Base-by-base conservation (phyloP, 768 basidiomycete genomes). In the Trametes sanguinea region DNA sequence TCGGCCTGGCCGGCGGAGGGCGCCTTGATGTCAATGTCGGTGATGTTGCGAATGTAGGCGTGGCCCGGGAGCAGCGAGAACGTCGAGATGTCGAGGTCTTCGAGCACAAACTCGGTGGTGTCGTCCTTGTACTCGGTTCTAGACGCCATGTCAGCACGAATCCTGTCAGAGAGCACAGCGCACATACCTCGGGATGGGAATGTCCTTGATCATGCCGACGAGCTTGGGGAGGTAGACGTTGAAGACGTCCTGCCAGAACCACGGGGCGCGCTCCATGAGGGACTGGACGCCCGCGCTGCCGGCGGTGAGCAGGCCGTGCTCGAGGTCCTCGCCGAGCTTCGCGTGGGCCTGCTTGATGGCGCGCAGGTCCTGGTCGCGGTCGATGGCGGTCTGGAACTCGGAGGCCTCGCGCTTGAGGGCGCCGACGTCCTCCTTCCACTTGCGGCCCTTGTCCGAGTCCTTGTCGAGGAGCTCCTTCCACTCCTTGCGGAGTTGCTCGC, bases 221-320 rank as follows among this genome's bases (percentile, higher is more conserved):
- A 83, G 37, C 8, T 81, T 80, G 14, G 91, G 92, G 0, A 89
- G 71, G 68, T 92, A 93, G 14, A 92, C 88, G 67, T 87, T 89
- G 77, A 91, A 87, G 6, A 93, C 62, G 62, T 95, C 93, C 71
- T 87, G 83, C 87, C 87, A 90, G 75, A 90, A 83, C 89, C 89
- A 91, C 1, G 85, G 81, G 5, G 83, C 81, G 48, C 86, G 81
- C 56, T 88, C 85, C 63, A 87, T 68, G 4, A 82, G 80, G 9
- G 79, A 80, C 68, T 85, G 80, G 46, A 85, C 46, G 6, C 81
- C 79, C 0, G 76, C 75, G 65, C 76, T 65, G 7, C 79, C 73
- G 62, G 78, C 69, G 39, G 74, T 69, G 4, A 79, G 66, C 68
- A 76, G 50, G 76, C 77, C 80, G 22, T 73, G 65, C 68, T 83